Evolutionary conservation across 2,329 filamentous ascomycete species (phyloP).

Genomic region (Diaporthe citri): DNA sequence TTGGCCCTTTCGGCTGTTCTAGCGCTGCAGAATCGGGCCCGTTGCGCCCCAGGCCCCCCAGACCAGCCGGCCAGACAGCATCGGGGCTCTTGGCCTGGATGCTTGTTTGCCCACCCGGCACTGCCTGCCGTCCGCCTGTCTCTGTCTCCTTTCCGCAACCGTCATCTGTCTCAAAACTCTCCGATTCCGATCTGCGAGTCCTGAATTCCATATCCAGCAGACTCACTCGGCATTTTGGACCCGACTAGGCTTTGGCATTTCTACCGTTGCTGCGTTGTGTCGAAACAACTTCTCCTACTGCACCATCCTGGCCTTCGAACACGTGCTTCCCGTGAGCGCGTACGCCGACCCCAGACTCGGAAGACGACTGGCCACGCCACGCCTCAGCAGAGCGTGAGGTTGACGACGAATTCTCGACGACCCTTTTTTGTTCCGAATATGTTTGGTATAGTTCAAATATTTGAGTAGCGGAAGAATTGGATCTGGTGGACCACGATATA

Average conservation of each 20-base stretch:
- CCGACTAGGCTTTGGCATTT: background rate
- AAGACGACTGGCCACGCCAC: background rate
- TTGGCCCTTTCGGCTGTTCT: slow-evolving; percentile 25
- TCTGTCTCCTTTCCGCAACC: slow-evolving; percentile 30
- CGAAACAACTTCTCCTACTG: background rate
- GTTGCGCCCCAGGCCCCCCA: background rate
- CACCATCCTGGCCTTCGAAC: background rate
- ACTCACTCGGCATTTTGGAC: background rate
- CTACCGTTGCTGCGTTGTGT: slow-evolving; percentile 12
- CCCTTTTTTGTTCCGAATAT: slow-evolving; percentile 31
- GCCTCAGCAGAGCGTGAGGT: background rate
- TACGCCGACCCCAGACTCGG: slow-evolving; percentile 1
- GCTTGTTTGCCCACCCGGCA: slow-evolving; percentile 20
- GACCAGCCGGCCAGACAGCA: background rate
- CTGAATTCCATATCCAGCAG: background rate
- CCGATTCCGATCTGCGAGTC: background rate
- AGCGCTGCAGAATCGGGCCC: slow-evolving; percentile 11
- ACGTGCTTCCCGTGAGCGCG: background rate
- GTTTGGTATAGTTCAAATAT: slow-evolving; percentile 17
- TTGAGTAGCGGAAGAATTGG: slow-evolving; percentile 31
- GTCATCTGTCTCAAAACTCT: slow-evolving; percentile 15
- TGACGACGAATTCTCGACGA: background rate
- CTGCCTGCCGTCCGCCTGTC: slow-evolving; percentile 22
- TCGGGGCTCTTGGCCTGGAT: slow-evolving; percentile 25
- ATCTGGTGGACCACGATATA: slow-evolving; percentile 20